Base-by-base conservation (phyloP, 495 filamentous ascomycete genomes). In the Penicillium salamii region DNA sequence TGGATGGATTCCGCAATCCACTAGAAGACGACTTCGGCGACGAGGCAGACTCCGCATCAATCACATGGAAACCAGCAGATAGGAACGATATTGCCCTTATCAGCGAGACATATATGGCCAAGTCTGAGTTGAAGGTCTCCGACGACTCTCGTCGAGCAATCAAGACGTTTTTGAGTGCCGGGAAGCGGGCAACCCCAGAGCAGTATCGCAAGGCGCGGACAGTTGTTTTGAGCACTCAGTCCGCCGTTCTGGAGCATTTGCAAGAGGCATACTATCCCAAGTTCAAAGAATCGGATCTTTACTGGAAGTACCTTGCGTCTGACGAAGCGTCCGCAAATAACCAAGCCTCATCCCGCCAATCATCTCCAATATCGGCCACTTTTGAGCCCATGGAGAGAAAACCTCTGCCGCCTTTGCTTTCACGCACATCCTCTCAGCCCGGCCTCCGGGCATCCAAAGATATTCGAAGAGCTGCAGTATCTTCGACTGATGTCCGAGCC, bases 1-100 rank as follows among this genome's bases (percentile, higher is more conserved):
- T 97, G 13, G 93, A 97, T 71, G 91, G 95, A 1, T 86, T 97
- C 59, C 85, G 95, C n/a, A 95, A 93, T 62, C 95, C 95, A 5
- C 72, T 99, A 3, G 93, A 97, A 65, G 90, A 91, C 56, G 93
- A 97, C 58, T 75, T 80, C 53, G 81, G 81, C 28, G 83, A 87
- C 38, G 87, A 91, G 23, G 76, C 82, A 31, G 71, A 81, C 0
- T 77, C 86, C 4, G 70, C 80, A 15, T 78, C 81, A n/a, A 68
- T 74, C 1, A 77, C 80, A 20, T 97, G 92, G 92, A 87, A 83
- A 8, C 79, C 91, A 13, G 84, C 90, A 4, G 92, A 97, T 63
- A 79, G 91, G 35, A 84, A 81, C 28, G 93, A 97, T 57, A 75
- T 99, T 50, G 85, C 83, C 7, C 87, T 96, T 50, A 93, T 99